Evolutionary conservation across 148 eudicot species (phyloP), one percentile per base, ranked within the genome.

Genomic region (Vaccinium macrocarpon): DNA sequence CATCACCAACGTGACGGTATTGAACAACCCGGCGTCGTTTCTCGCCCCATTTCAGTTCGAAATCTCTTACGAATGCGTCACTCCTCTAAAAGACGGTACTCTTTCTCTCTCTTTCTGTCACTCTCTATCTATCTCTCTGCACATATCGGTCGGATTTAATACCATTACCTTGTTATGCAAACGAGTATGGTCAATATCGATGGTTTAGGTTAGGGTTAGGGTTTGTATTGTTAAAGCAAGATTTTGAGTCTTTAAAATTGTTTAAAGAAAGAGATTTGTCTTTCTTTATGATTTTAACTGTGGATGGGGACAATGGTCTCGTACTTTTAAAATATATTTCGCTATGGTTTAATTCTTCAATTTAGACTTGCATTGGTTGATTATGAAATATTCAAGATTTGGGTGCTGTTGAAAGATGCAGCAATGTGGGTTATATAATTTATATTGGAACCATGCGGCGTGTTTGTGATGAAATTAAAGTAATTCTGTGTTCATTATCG

Each of bases 11-110:
- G 92, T 90, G 5, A 73, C 89, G 25, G 92, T 90, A 14, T 82
- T 90, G 83, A 88, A 84, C 53, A 90, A 90, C 82, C 92, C 92
- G 56, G 89, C 92, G 12, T 81, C 90, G 57, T 90, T 90, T 82
- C 14, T 86, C 6, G 76, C 83, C 38, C 92, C 92, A 1, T 90
- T 90, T 32, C 92, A 88, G 87, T 90, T 90, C 83, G 90, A 90
- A 83, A 90, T 90, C 81, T 88, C 90, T 1, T 90, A 90, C 81
- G 92, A 90, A 52, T 90, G 90, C 81, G 85, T 90, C 49, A 56
- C 84, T 68, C 72, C 92, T 50, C 89, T 90, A 32, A 85, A 85
- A 75, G 92, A 90, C 77, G 92, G 92, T 90, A 88, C 9, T 25
- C 59, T 61, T 38, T 62, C 49, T 78, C 21, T 35, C 18, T 13